Base-by-base conservation (phyloP, 83 land plant species). In the Thuja plicata region DNA sequence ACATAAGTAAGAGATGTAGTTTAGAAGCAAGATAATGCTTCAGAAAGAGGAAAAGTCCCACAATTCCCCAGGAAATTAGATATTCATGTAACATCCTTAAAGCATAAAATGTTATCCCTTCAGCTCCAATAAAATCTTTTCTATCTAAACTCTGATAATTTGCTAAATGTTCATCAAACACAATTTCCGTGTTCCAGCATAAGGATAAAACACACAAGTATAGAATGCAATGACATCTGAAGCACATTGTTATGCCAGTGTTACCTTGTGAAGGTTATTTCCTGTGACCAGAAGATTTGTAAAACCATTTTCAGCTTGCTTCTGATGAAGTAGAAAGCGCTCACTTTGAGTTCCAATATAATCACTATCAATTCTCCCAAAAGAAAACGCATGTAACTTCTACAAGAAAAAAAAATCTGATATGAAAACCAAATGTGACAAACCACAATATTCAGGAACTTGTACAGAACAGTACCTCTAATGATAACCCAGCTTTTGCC, bases 301-400 rank as follows among this genome's bases (percentile, higher is more conserved):
- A 81, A 43, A 43, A 41, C 30, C 43, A 24, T 81, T 81, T 21
- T 81, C 50, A 43, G 11, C 84, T 21, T 81, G 84, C 24, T 0
- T 81, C 27, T 81, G 84, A 81, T 24, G 13, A 81, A 43, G 48
- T 41, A 40, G 21, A 41, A 0, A 81, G 84, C 9, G 24, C 84
- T 81, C 30, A 81, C 10, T 21, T 24, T 41, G 84, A 21, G 84
- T 81, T 81, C 10, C 40, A 43, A 9, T 3, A 41, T 81, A 21
- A 2, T 21, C 45, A 43, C n/a, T 21, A 40, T 41, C 52, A 40
- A 21, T 43, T 19, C 84, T 27, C 12, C 84, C 84, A 43, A 81
- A 81, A 81, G 84, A 81, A 81, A 81, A 81, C 8, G 52, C 84
- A 81, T 81, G 84, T 81, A 81, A 41, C 84, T 43, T 81, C 84